Percentiles rank a stretch among this genome's conserved stretches.
Conservation (phyloP, 352 stramenopile genomes). For the Blastocystis sp. region DNA sequence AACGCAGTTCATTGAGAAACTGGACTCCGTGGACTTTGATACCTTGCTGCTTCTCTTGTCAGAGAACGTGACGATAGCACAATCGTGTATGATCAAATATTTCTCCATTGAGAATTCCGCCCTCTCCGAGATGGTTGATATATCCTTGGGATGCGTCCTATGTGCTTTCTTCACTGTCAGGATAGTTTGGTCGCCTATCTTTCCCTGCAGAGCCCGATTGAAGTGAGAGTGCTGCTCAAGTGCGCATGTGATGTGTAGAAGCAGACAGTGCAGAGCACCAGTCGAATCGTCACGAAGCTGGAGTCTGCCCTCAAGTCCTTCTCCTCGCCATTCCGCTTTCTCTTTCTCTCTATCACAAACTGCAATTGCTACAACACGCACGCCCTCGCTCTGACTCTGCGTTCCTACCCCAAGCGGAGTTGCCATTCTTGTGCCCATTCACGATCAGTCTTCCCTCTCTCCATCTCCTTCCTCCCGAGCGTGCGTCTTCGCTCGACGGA, state of each 20-base stretch:
- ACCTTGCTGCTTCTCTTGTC: slow-evolving; percentile 17
- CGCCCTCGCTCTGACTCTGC: neutral
- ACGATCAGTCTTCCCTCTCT: slow-evolving; percentile 23
- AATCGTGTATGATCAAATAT: slow-evolving; percentile 3
- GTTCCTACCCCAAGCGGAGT: slow-evolving; percentile 26
- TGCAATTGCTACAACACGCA: slow-evolving; percentile 2
- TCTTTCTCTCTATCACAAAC: slow-evolving; percentile 9
- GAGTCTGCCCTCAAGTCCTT: neutral
- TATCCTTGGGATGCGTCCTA: neutral
- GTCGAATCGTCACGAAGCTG: neutral
- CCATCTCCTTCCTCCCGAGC: neutral
- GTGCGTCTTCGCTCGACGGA: too few species aligned
- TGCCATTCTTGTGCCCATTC: neutral
- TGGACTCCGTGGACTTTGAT: slow-evolving; percentile 3
- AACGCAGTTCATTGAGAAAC: neutral
- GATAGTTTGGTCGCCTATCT: slow-evolving; percentile 14
- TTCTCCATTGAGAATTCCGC: neutral
- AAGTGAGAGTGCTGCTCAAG: neutral
- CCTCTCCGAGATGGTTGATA: neutral
- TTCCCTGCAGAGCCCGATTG: neutral
- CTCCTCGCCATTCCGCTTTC: neutral
- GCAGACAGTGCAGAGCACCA: neutral
- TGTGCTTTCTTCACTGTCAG: neutral
- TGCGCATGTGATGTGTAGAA: neutral
- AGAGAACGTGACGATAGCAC: neutral